These are phyloP conservation scores for Celoporthe dispersa DNA, from an alignment of 2,329 filamentous ascomycete species.

Conservation along the genomic window DNA sequence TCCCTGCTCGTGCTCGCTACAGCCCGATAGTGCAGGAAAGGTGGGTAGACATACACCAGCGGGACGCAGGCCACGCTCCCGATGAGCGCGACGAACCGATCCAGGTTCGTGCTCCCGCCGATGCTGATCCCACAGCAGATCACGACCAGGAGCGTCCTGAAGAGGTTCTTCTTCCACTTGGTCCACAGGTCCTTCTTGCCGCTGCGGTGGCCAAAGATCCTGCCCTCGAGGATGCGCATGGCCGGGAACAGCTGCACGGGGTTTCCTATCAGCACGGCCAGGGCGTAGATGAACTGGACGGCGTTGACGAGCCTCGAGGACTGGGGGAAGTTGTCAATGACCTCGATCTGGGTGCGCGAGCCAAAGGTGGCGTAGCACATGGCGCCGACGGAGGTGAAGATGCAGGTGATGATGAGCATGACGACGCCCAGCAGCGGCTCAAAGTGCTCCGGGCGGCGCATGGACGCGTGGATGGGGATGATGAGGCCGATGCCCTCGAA, in stretches of 20 bases:
- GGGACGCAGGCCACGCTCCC: slow-evolving; percentile 76
- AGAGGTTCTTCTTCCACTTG: slow-evolving; percentile 78
- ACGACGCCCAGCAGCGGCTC: slow-evolving; percentile 67
- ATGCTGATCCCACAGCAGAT: slow-evolving; percentile 66
- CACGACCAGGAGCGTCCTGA: slow-evolving; percentile 61
- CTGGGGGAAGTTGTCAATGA: slow-evolving; percentile 78
- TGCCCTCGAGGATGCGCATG: slow-evolving; percentile 71
- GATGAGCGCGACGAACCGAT: slow-evolving; percentile 76
- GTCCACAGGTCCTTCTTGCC: slow-evolving; percentile 67
- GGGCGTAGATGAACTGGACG: slow-evolving; percentile 74
- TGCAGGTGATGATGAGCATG: slow-evolving; percentile 74
- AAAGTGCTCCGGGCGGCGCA: slow-evolving; percentile 72
- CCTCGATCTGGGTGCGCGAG: slow-evolving; percentile 68
- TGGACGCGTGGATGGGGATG: slow-evolving; percentile 75
- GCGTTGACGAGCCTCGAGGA: slow-evolving; percentile 73
- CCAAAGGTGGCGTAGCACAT: slow-evolving; percentile 78
- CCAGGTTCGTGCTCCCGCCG: slow-evolving; percentile 68
- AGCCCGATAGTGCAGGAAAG: slow-evolving; percentile 71
- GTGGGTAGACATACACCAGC: slow-evolving; percentile 77
- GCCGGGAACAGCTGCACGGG: slow-evolving; percentile 78
- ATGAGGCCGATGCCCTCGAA: slow-evolving; percentile 81
- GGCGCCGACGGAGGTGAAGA: slow-evolving; percentile 74
- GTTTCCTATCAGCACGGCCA: slow-evolving; percentile 74
- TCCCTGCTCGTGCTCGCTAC: slow-evolving; percentile 60
- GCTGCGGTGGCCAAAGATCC: slow-evolving; percentile 68